Base-by-base conservation (phyloP, 1,139 yeast species). In the Protomyces macrosporus region DNA sequence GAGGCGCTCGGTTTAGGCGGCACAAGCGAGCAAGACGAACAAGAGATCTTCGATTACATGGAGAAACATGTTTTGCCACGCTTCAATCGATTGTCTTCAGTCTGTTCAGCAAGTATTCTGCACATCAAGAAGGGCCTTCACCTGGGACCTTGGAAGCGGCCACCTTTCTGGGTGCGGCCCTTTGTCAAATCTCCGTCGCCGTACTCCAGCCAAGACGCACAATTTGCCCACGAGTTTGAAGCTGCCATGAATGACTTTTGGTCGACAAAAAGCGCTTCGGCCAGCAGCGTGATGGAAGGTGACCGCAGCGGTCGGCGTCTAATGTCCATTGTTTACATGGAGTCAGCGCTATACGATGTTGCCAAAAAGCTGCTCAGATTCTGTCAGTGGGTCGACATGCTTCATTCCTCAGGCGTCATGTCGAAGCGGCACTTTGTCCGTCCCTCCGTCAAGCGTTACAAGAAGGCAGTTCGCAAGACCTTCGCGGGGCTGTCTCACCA, bases 101-200 rank as follows among this genome's bases (percentile, higher is more conserved):
- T 40, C 30, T 58, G 62, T 34, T 36, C 62, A 32, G 58, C 45
- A 4, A 45, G 54, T 3, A 37, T 60, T 30, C 14, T 37, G n/a
- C 63, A 60, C 50, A 60, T 60, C 56, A 37, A 60, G 34, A 45
- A 42, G 9, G 53, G 42, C 4, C 54, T 60, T 34, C 63, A 54
- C 32, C 53, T 60, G 12, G 63, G 63, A 5, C 33, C 34, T 3
- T 60, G 35, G 39, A 23, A 50, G 34, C 55, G 58, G 10, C 50
- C 63, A 12, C 54, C 58, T n/a, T 53, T 54, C 54, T 48, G 30
- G 34, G 9, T 53, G 30, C 50, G 58, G 35, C 53, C 50, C 5
- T 45, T 53, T 23, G 30, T 45, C 50, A 36, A 23, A 10, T 45
- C 58, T 5, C 63, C 58, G 9, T 14, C 23, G 9, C 48, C 45